phyloP scores from a whole-genome alignment of 1,139 yeast genomes.

The Lodderomyces jiufengensis region DNA sequence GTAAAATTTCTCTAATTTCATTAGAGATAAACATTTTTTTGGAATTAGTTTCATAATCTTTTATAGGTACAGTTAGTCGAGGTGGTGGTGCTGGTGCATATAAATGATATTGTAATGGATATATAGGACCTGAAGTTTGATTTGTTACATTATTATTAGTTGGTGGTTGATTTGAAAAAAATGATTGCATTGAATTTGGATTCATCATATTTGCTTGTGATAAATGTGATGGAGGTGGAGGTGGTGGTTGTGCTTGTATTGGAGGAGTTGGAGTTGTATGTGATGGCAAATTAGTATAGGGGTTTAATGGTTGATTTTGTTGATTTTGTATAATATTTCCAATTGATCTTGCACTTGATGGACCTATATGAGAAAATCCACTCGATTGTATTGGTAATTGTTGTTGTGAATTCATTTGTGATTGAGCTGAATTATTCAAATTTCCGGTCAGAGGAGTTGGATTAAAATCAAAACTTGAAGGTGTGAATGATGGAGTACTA shows the following conservation, averaged over 20 bases:
- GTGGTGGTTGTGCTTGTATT: neutral
- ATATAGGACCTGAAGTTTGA: slow-evolving; percentile 16
- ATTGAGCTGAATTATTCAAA: slow-evolving; percentile 1
- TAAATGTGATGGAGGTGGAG: slow-evolving; percentile 2
- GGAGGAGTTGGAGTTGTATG: slow-evolving; percentile 3
- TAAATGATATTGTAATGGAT: slow-evolving; percentile 79
- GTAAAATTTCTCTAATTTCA: slow-evolving; percentile 67
- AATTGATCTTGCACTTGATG: slow-evolving; percentile 3
- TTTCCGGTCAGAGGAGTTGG: neutral
- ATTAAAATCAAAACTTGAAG: slow-evolving; percentile 18
- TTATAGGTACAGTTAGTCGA: slow-evolving; percentile 54
- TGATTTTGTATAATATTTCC: slow-evolving; percentile 1
- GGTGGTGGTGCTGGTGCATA: slow-evolving; percentile 92
- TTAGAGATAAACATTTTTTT: slow-evolving; percentile 70
- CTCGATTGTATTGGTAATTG: slow-evolving; percentile 3
- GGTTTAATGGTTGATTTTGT: neutral
- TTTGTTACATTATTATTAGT: neutral
- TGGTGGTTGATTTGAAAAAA: slow-evolving; percentile 1
- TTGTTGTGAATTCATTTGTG: slow-evolving; percentile 1
- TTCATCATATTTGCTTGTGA: neutral
- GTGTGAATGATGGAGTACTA: slow-evolving; percentile 32
- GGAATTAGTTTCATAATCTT: slow-evolving; percentile 67
- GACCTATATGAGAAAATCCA: neutral
- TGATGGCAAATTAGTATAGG: neutral
- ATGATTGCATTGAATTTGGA: neutral